A percentile compares a stretch with the other conserved stretches of the same genome.
These are phyloP conservation scores for Xylaria digitata DNA, from an alignment of 2,329 filamentous ascomycete genomes.

Conservation along the genomic window DNA sequence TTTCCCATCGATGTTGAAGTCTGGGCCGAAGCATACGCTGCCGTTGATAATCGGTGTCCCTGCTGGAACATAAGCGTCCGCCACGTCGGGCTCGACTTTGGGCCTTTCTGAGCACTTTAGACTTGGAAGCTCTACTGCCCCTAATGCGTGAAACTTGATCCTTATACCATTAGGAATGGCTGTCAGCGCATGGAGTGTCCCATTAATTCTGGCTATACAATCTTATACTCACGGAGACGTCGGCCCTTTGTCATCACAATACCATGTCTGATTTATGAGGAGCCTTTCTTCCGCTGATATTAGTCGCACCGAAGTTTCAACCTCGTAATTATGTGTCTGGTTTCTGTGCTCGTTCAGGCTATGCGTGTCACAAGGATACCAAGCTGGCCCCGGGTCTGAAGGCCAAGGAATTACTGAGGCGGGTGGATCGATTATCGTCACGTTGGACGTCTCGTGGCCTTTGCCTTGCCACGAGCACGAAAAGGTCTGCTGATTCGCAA, in stretches of 20 bases:
- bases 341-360: constrained; percentile 13
- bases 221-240: constrained; percentile 6
- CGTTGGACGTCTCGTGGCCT: constrained; percentile 17
- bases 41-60: constrained; percentile 18
- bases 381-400: constrained; percentile 1
- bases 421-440: constrained; percentile 19
- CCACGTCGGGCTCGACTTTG: constrained; percentile 14
- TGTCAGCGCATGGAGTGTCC: neutral
- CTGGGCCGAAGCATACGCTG: neutral
- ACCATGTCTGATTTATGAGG: constrained; percentile 24
- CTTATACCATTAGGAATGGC: neutral
- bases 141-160: constrained; percentile 2
- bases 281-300: constrained; percentile 13
- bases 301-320: constrained; percentile 19
- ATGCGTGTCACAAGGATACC: constrained; percentile 11
- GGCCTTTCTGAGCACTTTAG: constrained; percentile 12
- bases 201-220: neutral
- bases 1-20: constrained; percentile 3
- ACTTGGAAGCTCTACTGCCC: neutral
- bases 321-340: constrained; percentile 21
- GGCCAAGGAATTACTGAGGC: neutral
- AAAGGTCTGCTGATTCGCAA: constrained; percentile 5
- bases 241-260: constrained; percentile 22
- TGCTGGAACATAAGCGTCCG: neutral
- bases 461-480: constrained; percentile 10